Conservation (phyloP, 2,329 filamentous ascomycete species). For the Zopfia rhizophila region DNA sequence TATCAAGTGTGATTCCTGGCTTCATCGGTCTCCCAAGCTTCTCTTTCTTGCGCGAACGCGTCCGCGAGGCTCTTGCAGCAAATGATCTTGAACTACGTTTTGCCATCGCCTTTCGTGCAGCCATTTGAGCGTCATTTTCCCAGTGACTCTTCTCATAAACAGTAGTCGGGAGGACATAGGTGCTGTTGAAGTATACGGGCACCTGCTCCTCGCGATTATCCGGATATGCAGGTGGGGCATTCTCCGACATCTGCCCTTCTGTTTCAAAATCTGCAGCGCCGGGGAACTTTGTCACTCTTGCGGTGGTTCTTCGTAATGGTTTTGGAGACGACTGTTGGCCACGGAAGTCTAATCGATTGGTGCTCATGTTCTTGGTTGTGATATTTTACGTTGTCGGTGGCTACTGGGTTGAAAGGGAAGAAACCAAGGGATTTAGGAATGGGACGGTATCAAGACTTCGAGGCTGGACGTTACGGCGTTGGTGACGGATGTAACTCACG, state of each 20-base stretch:
- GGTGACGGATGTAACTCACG: conserved; percentile 14
- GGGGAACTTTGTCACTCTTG: conserved; percentile 21
- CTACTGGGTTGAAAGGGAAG: conserved; percentile 19
- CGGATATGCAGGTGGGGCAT: conserved; percentile 7
- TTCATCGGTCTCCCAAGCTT: conserved; percentile 67
- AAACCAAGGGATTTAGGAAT: conserved; percentile 11
- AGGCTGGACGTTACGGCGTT: not conserved
- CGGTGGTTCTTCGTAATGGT: conserved; percentile 19
- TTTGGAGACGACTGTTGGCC: conserved; percentile 28
- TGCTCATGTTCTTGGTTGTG: conserved; percentile 30
- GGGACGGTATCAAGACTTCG: conserved; percentile 1
- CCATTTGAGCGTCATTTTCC: conserved; percentile 38
- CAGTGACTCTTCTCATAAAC: conserved; percentile 28
- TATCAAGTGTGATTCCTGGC: conserved; percentile 74
- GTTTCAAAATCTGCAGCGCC: conserved; percentile 17
- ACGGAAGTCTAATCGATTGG: conserved; percentile 15
- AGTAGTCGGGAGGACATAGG: conserved; percentile 28
- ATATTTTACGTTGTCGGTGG: conserved; percentile 8
- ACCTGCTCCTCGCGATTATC: conserved; percentile 35
- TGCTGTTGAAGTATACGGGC: conserved; percentile 28
- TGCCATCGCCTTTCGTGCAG: conserved; percentile 38
- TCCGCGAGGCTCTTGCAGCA: conserved; percentile 48
- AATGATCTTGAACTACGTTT: conserved; percentile 47
- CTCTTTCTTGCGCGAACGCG: conserved; percentile 70
- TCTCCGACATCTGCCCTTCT: conserved; percentile 6